Evolutionary conservation across 176 grass and related monocot species (phyloP), one percentile per base, ranked within the genome.

Genomic region (Panicum miliaceum): DNA sequence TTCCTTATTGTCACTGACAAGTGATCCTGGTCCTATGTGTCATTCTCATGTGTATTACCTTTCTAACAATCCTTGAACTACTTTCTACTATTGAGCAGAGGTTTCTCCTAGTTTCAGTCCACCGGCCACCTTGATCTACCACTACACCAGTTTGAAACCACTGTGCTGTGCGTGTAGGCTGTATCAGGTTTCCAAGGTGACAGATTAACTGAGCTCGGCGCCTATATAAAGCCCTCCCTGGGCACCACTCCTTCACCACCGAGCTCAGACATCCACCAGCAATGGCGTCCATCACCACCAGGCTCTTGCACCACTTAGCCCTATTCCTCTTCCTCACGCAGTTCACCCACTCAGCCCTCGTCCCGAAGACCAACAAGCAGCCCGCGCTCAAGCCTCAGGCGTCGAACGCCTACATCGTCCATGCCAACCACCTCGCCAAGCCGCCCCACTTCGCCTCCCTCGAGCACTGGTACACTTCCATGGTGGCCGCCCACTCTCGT

Each of bases 241-340:
- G 54, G 22, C 36, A 60, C 27, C 38, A 47, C 46, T 81, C 37
- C 61, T 75, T 66, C 69, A 81, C 25, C 78, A 27, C 70, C 70
- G 54, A 68, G 9, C 38, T 59, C 60, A 36, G 25, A 8, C 46
- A 11, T 3, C 53, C 77, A 56, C 50, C 77, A 67, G 10, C 72
- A n/a, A 82, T 88, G 86, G 80, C 64, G 74, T 62, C 73, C 32
- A 19, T 0, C n/a, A 25, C 18, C 52, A 42, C 79, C 42, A 52
- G 23, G 56, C 43, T 50, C 64, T 53, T 43, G 78, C 20, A 8
- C 23, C 38, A 12, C 53, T 63, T 74, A 13, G 12, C 26, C 0
- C 13, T 78, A 8, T 54, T 67, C 50, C 38, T 87, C 35, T 29
- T 86, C 25, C 19, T 80, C 12, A n/a, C 23, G 2, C 34, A 77